Conservation (phyloP, 106 monocot species). For the Agapanthus africanus region DNA sequence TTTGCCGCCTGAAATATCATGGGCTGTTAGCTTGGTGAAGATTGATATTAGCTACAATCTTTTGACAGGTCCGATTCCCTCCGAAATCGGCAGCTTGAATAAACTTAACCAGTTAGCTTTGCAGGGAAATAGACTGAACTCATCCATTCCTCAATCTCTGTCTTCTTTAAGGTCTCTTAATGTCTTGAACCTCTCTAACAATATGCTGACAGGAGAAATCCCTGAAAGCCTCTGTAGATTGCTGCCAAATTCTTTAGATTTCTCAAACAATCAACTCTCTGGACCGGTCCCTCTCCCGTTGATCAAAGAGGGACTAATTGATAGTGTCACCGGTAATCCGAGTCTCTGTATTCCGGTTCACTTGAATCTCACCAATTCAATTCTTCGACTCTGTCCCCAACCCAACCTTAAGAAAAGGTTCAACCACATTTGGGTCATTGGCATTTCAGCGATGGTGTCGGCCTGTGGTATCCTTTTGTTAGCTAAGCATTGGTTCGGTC, state of each 20-base stretch:
- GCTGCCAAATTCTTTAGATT: conserved; percentile 82
- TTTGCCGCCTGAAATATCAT: conserved; percentile 52
- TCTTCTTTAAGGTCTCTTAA: conserved; percentile 68
- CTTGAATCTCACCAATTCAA: conserved; percentile 23
- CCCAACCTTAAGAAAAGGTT: conserved; percentile 32
- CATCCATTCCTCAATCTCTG: conserved; percentile 65
- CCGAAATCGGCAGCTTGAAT: conserved; percentile 43
- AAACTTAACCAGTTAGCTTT: conserved; percentile 67
- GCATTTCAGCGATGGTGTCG: conserved; percentile 20
- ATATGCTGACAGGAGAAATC: conserved; percentile 70
- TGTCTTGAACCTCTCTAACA: conserved; percentile 88
- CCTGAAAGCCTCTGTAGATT: conserved; percentile 67
- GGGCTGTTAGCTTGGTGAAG: conserved; percentile 53
- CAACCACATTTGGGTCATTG: conserved; percentile 47
- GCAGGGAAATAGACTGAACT: conserved; percentile 61
- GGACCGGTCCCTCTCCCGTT: conserved; percentile 75
- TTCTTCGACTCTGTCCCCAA: conserved; percentile 43
- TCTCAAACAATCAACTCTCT: conserved; percentile 79
- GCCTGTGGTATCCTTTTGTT: conserved; percentile 34
- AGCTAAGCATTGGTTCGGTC: conserved; percentile 28
- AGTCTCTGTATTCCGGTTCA: conserved; percentile 49
- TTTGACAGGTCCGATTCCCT: conserved; percentile 64
- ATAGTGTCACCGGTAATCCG: conserved; percentile 73
- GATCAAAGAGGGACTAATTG: conserved; percentile 70
- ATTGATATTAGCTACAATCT: conserved; percentile 83